Percentiles rank a stretch among this genome's conserved stretches.
Evolutionary conservation across 352 stramenopile species (phyloP).

Genomic region (Vaucheria bursata): DNA sequence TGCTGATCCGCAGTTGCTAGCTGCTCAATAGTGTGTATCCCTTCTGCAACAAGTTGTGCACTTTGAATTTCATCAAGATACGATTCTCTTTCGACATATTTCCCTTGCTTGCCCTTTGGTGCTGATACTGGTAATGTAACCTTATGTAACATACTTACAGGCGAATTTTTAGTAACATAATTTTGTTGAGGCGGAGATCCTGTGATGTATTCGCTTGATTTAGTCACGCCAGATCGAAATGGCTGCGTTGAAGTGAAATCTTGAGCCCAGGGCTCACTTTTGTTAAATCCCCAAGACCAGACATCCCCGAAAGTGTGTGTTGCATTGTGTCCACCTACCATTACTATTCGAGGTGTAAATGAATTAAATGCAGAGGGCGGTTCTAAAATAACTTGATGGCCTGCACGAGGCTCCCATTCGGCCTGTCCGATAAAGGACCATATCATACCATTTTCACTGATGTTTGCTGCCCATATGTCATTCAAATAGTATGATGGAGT

Average conservation of each 20-base stretch:
- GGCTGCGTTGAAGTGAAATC: constrained; percentile 35
- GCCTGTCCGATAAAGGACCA: constrained; percentile 23
- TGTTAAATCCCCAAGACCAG: constrained; percentile 48
- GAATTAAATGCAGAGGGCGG: constrained; percentile 51
- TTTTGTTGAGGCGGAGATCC: constrained; percentile 23
- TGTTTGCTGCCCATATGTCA: constrained; percentile 54
- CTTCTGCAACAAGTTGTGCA: constrained; percentile 51
- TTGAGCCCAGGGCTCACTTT: constrained; percentile 13
- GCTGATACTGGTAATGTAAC: constrained; percentile 42
- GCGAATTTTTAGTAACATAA: constrained; percentile 50
- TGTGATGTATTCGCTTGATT: constrained; percentile 36
- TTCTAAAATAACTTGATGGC: constrained; percentile 56
- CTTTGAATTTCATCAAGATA: constrained; percentile 22
- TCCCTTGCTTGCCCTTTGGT: constrained; percentile 9
- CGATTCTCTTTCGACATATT: background rate
- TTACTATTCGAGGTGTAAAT: constrained; percentile 53
- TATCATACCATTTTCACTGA: constrained; percentile 13
- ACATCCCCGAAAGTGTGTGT: constrained; percentile 52
- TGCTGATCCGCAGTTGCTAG: constrained; percentile 58
- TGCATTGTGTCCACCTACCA: constrained; percentile 55
- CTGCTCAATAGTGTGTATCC: constrained; percentile 67
- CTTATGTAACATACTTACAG: constrained; percentile 46
- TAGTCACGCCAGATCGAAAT: constrained; percentile 22
- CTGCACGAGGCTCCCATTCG: constrained; percentile 48
- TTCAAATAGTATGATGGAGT: constrained; percentile 53